phyloP scores from a whole-genome alignment of 2,329 filamentous ascomycete species.

The Penicillium sp. region DNA sequence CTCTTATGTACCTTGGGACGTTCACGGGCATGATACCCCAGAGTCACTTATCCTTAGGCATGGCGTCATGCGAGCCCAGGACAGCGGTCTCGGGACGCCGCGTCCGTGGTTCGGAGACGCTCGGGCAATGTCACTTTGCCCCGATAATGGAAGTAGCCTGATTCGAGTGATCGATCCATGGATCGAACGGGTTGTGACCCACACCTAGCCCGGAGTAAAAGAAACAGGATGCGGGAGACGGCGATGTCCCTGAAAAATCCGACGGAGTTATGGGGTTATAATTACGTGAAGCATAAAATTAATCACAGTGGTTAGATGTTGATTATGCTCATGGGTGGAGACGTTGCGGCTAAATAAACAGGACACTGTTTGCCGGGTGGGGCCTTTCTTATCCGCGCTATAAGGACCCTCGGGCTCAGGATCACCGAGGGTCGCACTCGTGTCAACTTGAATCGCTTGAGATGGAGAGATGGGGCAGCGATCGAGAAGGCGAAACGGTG shows the following conservation, averaged over 20 bases:
- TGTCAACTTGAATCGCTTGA: no score
- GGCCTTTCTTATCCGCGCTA: no score
- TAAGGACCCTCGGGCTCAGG: no score
- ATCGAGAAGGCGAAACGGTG: no score
- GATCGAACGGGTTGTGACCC: background rate
- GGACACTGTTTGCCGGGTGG: no score
- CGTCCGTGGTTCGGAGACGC: slow-evolving; percentile 10
- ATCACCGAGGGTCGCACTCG: no score
- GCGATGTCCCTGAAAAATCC: background rate
- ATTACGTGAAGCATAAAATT: no score
- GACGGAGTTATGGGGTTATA: no score
- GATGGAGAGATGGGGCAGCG: no score
- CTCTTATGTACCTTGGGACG: background rate
- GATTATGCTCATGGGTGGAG: no score
- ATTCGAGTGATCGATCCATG: slow-evolving; percentile 11
- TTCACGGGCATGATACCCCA: background rate
- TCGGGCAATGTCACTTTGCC: slow-evolving; percentile 6
- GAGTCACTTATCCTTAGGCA: slow-evolving; percentile 1
- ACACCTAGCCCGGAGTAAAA: background rate
- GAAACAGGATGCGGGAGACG: background rate
- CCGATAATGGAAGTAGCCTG: slow-evolving; percentile 8
- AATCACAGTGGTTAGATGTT: no score
- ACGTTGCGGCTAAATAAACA: no score
- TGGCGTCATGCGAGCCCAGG: slow-evolving; percentile 22
- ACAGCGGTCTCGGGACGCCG: slow-evolving; percentile 14